Conservation (phyloP, 768 basidiomycete species). For the Pleurotus eryngii region DNA sequence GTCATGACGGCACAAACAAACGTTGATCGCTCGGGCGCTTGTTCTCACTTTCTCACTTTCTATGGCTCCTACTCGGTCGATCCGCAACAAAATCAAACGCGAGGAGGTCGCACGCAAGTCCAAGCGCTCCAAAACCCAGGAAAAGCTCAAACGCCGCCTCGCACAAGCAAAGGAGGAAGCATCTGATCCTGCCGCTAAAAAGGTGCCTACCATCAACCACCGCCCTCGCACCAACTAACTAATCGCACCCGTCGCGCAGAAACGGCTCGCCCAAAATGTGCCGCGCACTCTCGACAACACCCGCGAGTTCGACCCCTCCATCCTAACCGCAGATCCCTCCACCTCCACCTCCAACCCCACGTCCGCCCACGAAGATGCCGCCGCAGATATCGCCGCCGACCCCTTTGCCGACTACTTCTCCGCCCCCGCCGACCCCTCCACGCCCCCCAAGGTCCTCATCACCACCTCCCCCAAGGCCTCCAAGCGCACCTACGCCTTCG, state of each 20-base stretch:
- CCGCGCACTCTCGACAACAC: slow-evolving; percentile 93
- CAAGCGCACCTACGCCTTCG: slow-evolving; percentile 88
- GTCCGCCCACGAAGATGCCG: slow-evolving; percentile 49
- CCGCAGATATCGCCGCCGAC: slow-evolving; percentile 68
- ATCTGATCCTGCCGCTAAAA: slow-evolving; percentile 72
- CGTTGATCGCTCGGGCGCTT: no score
- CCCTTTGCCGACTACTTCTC: slow-evolving; percentile 78
- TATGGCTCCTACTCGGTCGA: slow-evolving; percentile 57
- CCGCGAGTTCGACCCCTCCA: slow-evolving; percentile 77
- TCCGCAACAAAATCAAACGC: slow-evolving; percentile 87
- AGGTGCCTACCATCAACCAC: slow-evolving; percentile 38
- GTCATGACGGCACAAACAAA: no score
- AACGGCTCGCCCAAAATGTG: slow-evolving; percentile 80
- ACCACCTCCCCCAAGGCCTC: slow-evolving; percentile 89
- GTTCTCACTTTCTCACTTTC: no score
- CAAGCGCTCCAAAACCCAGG: slow-evolving; percentile 76
- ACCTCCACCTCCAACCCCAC: slow-evolving; percentile 15
- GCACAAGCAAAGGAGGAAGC: slow-evolving; percentile 76
- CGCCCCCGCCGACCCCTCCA: slow-evolving; percentile 57
- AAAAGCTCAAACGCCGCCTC: slow-evolving; percentile 77
- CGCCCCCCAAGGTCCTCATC: slow-evolving; percentile 85
- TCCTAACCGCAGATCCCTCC: slow-evolving; percentile 52
- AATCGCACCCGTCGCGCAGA: slow-evolving; percentile 36
- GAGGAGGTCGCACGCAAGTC: slow-evolving; percentile 70
- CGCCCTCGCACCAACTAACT: no score